Base-by-base conservation (phyloP, 2,329 filamentous ascomycete genomes). In the Cytospora chrysosperma region DNA sequence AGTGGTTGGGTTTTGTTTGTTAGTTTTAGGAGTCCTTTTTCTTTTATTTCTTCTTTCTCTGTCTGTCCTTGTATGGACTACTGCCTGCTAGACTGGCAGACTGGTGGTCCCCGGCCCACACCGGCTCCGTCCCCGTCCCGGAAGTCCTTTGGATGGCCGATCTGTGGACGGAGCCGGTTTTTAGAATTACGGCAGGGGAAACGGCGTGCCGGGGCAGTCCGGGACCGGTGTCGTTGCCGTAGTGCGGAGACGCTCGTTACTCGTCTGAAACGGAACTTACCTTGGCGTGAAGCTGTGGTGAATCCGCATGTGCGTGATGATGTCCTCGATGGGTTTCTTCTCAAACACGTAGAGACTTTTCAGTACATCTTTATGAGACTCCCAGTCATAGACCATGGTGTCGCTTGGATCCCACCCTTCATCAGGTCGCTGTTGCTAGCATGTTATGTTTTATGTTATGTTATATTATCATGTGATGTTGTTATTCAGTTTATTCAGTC, bases 331-430 rank as follows among this genome's bases (percentile, higher is more conserved):
- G 49, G 86, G 85, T 77, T 85, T 88, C 69, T 86, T 86, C 76
- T 95, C 89, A 64, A 88, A 85, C 69, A 94, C 91, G 71, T 93
- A 95, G 71, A 95, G 84, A 68, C 85, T 84, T 49, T 74, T 75
- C 69, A 77, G 79, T 70, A 71, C 75, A 59, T 79, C 73, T 69
- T 74, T 75, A 68, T 82, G 74, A 17, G 69, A 68, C n/a, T 78
- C 76, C 79, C 80, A 82, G 64, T 79, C 72, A 71, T 81, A 82
- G 24, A 77, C 78, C 80, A 81, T 82, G 68, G 54, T 75, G 65
- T 63, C 61, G 12, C 7, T 9, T 61, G 15, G 57, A 37, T 24
- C n/a, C 55, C 17, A 19, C 15, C 19, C 21, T 9, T 21, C 27
- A n/a, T n/a, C n/a, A n/a, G 9, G 12, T n/a, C 40, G 34, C 13